A percentile compares a stretch with the other conserved stretches of the same genome.
phyloP scores from a whole-genome alignment of 306 rosid species.

The Carpinus fangiana region DNA sequence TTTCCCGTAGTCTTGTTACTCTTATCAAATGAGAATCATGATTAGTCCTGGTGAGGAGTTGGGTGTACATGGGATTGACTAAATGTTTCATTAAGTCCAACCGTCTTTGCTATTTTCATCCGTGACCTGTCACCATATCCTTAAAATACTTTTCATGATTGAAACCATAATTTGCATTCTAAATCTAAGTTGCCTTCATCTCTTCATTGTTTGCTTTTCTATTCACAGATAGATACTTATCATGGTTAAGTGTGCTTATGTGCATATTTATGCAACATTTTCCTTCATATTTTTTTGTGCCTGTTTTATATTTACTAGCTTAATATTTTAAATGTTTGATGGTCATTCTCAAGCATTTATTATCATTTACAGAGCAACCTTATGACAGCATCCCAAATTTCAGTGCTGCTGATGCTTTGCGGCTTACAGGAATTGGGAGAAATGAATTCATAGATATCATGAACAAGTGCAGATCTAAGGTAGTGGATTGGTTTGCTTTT shows the following conservation, averaged over 20 bases:
- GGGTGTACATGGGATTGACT: neutral
- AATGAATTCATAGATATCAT: slow-evolving; percentile 95
- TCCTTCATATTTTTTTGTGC: neutral
- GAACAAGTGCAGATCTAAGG: slow-evolving; percentile 99
- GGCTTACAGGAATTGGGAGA: slow-evolving; percentile 91
- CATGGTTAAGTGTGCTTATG: neutral
- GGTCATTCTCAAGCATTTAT: slow-evolving; percentile 29
- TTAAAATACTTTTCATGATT: slow-evolving; percentile 1
- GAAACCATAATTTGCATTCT: slow-evolving; percentile 11
- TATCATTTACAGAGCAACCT: slow-evolving; percentile 82
- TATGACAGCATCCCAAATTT: slow-evolving; percentile 99
- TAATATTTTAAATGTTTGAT: neutral
- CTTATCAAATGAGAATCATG: neutral
- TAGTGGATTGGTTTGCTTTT: slow-evolving; percentile 34
- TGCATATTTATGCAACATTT: slow-evolving; percentile 1
- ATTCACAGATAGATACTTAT: slow-evolving; percentile 10
- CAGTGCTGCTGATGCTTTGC: slow-evolving; percentile 95
- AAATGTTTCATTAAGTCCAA: neutral
- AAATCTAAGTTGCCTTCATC: slow-evolving; percentile 1
- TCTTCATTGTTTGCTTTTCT: slow-evolving; percentile 15
- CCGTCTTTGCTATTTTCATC: neutral
- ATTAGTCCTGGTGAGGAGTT: neutral
- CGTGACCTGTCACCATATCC: neutral
- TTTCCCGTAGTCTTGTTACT: neutral
- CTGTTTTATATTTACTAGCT: neutral